Conservation (phyloP, 208 protist species). For the Histomonas meleagridis region DNA sequence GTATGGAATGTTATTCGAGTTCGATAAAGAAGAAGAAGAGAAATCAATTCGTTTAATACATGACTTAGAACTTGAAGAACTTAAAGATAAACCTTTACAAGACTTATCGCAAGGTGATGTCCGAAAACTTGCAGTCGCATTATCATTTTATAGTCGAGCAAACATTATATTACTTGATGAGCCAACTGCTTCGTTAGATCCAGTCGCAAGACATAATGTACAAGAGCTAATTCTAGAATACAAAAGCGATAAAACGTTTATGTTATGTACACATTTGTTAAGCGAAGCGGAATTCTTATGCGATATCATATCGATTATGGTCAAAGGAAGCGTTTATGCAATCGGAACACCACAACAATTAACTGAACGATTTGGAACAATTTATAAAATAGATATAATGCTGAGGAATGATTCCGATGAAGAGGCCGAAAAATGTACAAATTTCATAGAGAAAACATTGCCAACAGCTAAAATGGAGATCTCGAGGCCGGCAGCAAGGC, state of each 20-base stretch:
- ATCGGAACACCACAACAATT: background rate
- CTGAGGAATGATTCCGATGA: background rate
- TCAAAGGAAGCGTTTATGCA: conserved; percentile 9
- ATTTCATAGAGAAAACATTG: background rate
- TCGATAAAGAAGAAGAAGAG: background rate
- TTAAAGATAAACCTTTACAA: background rate
- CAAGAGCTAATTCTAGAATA: conserved; percentile 4
- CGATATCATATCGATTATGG: conserved; percentile 33
- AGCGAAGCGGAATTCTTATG: conserved; percentile 5
- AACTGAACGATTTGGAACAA: background rate
- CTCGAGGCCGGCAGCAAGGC: background rate
- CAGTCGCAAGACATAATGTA: conserved; percentile 9
- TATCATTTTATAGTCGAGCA: background rate
- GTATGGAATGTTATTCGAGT: background rate
- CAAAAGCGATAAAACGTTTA: background rate
- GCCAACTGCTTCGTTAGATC: background rate
- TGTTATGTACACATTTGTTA: background rate
- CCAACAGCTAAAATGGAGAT: background rate
- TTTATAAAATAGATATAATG: conserved; percentile 21
- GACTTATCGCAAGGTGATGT: background rate
- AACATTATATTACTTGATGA: conserved; percentile 31
- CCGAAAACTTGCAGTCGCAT: conserved; percentile 5
- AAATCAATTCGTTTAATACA: background rate
- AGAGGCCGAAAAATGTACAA: background rate
- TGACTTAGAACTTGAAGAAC: background rate